phyloP scores from a whole-genome alignment of 2,329 filamentous ascomycete species.

The Colletotrichum cordylinicola region DNA sequence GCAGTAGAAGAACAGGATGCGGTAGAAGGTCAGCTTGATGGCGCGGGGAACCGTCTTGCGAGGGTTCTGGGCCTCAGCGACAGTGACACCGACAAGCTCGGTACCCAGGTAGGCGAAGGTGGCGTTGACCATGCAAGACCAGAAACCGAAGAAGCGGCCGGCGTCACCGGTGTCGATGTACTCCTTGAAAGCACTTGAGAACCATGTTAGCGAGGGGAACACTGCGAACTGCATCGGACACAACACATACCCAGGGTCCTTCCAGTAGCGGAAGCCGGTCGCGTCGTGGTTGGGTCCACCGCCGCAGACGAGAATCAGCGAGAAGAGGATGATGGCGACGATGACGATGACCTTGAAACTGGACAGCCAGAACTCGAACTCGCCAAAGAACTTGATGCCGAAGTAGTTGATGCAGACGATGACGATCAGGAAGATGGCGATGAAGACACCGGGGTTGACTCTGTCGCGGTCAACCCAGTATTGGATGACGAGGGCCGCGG shows the following conservation, averaged over 20 bases:
- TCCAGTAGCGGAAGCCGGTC: slow-evolving; percentile 72
- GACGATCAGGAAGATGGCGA: slow-evolving; percentile 70
- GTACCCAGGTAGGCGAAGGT: slow-evolving; percentile 82
- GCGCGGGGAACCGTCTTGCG: slow-evolving; percentile 77
- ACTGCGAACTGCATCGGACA: background rate
- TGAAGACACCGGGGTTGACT: slow-evolving; percentile 81
- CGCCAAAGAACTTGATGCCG: slow-evolving; percentile 72
- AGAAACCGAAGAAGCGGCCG: slow-evolving; percentile 67
- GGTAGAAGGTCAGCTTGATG: slow-evolving; percentile 82
- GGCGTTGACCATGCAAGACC: slow-evolving; percentile 76
- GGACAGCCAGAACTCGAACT: slow-evolving; percentile 67
- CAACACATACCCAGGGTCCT: slow-evolving; percentile 54
- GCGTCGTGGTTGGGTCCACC: slow-evolving; percentile 68
- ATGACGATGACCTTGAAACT: slow-evolving; percentile 75
- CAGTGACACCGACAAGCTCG: slow-evolving; percentile 79
- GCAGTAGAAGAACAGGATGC: slow-evolving; percentile 82
- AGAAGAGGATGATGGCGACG: slow-evolving; percentile 68
- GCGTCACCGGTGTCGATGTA: slow-evolving; percentile 46
- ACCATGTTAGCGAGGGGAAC: background rate
- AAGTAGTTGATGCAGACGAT: slow-evolving; percentile 74
- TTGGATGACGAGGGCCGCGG: slow-evolving; percentile 78
- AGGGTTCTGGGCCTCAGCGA: slow-evolving; percentile 81
- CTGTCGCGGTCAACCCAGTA: slow-evolving; percentile 72
- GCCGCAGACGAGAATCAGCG: slow-evolving; percentile 67
- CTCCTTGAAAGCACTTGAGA: slow-evolving; percentile 50